Base-by-base conservation (phyloP, 1,284 basidiomycete genomes). In the Vanrija sp. region DNA sequence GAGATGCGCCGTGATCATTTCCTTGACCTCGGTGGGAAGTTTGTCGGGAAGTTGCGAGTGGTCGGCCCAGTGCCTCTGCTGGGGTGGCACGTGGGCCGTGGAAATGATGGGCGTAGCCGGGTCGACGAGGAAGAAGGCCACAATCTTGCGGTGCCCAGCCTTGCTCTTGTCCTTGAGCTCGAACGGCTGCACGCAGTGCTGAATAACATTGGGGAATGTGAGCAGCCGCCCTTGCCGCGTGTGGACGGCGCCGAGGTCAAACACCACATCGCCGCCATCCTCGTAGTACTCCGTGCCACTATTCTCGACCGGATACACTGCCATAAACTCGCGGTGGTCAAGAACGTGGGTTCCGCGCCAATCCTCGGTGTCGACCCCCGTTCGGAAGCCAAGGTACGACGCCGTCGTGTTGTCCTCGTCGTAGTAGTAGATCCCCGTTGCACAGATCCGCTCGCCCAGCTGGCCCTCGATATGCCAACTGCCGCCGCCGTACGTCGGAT, bases 71-170 rank as follows among this genome's bases (percentile, higher is more conserved):
- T 51, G 42, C n/a, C 24, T 25, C 39, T 59, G 57, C 54, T 59
- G 57, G 15, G 57, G 57, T 7, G 57, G 57, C 2, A 59, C 53
- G 20, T 55, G 31, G 15, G 48, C 51, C 4, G 57, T 56, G 3
- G 48, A 45, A n/a, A 53, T 31, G 23, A 59, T 41, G 1, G 48
- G 53, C 18, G 48, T 45, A 0, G 3, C 10, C n/a, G 54, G 57
- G 38, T 53, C 57, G 45, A 59, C 54, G 23, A 59, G 48, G 51
- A 56, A 59, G n/a, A 59, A 41, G 4, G 57, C 54, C 7, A 59
- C 45, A 10, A 56, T 59, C 4, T 38, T 10, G 10, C 16, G 20
- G 7, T 27, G 23, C 23, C 20, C n/a, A 5, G 41, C 9, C 41
- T 41, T 41, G 41, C 6, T 23, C 3, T 10, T 6, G 3, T 24